Percentiles rank a stretch among this genome's conserved stretches.
Conservation (phyloP, 495 filamentous ascomycete genomes). For the Podospora pseudoanserina region DNA sequence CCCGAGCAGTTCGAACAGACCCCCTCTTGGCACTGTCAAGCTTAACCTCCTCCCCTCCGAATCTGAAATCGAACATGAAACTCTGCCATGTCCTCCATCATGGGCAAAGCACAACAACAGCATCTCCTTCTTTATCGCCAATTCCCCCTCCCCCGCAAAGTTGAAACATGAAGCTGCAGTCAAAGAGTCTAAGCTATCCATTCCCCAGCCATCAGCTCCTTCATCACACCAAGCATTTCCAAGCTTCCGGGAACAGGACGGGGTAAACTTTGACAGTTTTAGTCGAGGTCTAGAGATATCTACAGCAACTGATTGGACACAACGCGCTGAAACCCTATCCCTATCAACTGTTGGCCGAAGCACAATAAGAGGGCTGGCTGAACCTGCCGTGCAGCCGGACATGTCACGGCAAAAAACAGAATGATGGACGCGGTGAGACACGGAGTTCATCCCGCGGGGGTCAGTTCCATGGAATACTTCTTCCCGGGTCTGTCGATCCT, state of each 20-base stretch:
- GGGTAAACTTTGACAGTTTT: neutral
- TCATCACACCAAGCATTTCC: neutral
- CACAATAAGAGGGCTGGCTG: neutral
- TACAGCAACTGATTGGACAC: neutral
- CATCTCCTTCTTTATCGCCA: neutral
- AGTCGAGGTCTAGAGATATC: neutral
- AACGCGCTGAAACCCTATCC: neutral
- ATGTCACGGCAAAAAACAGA: neutral
- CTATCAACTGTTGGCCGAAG: neutral
- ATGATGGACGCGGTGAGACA: neutral
- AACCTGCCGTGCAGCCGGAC: neutral
- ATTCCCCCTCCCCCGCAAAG: neutral
- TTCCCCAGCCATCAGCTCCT: no score
- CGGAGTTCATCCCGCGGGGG: neutral
- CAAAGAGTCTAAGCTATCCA: neutral
- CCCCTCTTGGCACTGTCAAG: no score
- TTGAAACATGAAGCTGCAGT: neutral
- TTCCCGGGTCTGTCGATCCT: conserved; percentile 20
- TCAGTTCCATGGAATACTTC: neutral
- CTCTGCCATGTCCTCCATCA: neutral
- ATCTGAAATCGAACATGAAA: conserved; percentile 4
- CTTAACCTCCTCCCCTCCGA: neutral
- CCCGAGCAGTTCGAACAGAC: no score
- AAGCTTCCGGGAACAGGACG: neutral
- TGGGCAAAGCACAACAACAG: neutral